A percentile compares a stretch with the other conserved stretches of the same genome.
Evolutionary conservation across 2,329 filamentous ascomycete genomes (phyloP).

Genomic region (Ceratocystis harringtonii): DNA sequence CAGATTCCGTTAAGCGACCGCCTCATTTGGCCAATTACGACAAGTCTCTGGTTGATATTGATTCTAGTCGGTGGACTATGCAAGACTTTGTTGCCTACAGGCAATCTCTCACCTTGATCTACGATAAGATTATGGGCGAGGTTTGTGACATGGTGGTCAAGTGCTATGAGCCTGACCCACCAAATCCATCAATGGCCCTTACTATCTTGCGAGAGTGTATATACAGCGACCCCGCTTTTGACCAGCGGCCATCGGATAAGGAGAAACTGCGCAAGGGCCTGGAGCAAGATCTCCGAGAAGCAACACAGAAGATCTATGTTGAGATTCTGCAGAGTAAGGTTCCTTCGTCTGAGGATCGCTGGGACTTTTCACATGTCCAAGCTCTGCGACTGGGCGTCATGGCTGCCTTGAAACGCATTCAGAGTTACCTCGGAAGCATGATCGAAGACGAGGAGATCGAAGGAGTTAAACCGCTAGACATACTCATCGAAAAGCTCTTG

Average conservation of each 20-base stretch:
- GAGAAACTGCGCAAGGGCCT: conserved; percentile 24
- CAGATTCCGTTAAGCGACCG: conserved; percentile 57
- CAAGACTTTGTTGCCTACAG: conserved; percentile 58
- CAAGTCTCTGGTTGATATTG: conserved; percentile 39
- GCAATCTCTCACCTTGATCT: conserved; percentile 55
- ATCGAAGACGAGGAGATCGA: conserved; percentile 54
- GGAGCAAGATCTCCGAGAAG: conserved; percentile 11
- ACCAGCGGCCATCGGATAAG: conserved; percentile 51
- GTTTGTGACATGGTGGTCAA: conserved; percentile 76
- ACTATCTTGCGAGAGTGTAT: conserved; percentile 71
- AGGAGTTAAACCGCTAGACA: conserved; percentile 50
- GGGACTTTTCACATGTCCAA: conserved; percentile 85
- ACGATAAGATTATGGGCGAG: conserved; percentile 73
- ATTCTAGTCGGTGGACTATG: conserved; percentile 49
- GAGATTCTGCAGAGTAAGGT: conserved; percentile 66
- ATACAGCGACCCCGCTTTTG: conserved; percentile 61
- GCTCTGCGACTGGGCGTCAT: conserved; percentile 75
- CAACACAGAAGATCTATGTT: conserved; percentile 48
- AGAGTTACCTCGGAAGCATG: conserved; percentile 71
- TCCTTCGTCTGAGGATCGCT: conserved; percentile 62
- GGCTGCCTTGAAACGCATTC: conserved; percentile 72
- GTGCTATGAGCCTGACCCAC: conserved; percentile 79
- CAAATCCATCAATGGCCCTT: conserved; percentile 64
- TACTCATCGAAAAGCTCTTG: conserved; percentile 69
- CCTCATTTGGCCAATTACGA: conserved; percentile 39